Base-by-base conservation (phyloP, 306 rosid genomes). In the Abrus precatorius region DNA sequence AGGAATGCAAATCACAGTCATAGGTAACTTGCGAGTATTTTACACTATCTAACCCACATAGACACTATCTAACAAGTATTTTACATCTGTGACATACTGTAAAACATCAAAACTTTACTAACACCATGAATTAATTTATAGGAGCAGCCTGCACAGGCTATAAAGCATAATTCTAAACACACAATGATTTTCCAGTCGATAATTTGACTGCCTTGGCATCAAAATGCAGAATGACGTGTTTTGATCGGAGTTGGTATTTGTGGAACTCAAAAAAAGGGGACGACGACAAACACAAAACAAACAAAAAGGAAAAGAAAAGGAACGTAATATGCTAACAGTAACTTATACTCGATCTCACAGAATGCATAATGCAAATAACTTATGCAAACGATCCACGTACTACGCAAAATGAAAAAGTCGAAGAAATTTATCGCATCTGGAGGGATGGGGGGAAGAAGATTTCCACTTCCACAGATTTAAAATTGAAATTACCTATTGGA, bases 401-500 rank as follows among this genome's bases (percentile, higher is more conserved):
- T 6, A 56, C 47, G 3, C 33, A 49, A n/a, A 77, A 33, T 10
- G 2, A 7, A 9, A 78, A 52, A 36, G 36, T 60, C 11, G 7
- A 65, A 36, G 74, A 40, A 3, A 47, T 74, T 61, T 43, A 28
- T 72, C 72, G 70, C 43, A 12, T 53, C 60, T 0, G 6, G 2
- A 64, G 53, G 12, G 53, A 57, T 44, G 57, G 11, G 48, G 52
- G 47, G 27, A 33, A 74, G 6, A 33, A 32, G 34, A 60, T 52
- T 56, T 50, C 45, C n/a, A 29, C 8, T 36, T 20, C 20, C 20
- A 20, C 14, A 53, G 9, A 49, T 60, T 49, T 67, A 77, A 80
- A 73, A 57, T 20, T 67, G 66, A 27, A 64, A 82, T 81, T 93
- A 93, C 99, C 97, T 96, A 79, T 72, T 55, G 49, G 86, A 75